Percentiles rank a stretch among this genome's conserved stretches.
These are phyloP conservation scores for Hamigera avellanea DNA, from an alignment of 495 filamentous ascomycete genomes.

Conservation along the genomic window DNA sequence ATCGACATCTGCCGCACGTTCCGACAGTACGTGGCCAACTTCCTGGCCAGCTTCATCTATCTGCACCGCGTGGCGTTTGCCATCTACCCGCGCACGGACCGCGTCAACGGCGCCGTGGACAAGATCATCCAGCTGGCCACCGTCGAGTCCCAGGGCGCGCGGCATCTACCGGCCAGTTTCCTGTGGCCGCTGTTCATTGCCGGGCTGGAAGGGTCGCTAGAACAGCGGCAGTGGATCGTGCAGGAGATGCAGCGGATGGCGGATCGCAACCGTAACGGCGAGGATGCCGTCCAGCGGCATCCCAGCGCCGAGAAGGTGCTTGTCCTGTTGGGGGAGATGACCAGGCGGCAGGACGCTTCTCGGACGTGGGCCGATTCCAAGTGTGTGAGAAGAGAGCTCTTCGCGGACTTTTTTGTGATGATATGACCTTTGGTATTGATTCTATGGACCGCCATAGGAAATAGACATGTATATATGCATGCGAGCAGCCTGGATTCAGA, in stretches of 20 bases:
- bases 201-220: conserved; percentile 21
- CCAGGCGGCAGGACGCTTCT: conserved; percentile 25
- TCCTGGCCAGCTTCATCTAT: conserved; percentile 31
- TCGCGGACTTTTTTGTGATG: conserved; percentile 26
- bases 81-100: conserved; percentile 30
- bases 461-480: too few species aligned
- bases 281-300: conserved; percentile 9
- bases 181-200: conserved; percentile 30
- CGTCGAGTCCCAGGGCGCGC: conserved; percentile 14
- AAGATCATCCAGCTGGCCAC: conserved; percentile 28
- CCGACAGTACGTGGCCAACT: conserved; percentile 27
- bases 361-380: conserved; percentile 29
- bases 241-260: conserved; percentile 27
- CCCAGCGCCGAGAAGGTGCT: conserved; percentile 22
- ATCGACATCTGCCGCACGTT: conserved; percentile 22
- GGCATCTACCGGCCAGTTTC: conserved; percentile 20
- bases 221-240: conserved; percentile 26
- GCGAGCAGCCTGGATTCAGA: conserved; percentile 9
- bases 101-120: conserved; percentile 27
- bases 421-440: conserved; percentile 14
- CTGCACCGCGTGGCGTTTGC: conserved; percentile 31
- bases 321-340: conserved; percentile 27
- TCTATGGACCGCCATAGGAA: too few species aligned
- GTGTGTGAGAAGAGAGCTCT: conserved; percentile 25
- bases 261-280: neutral